Base-by-base conservation (phyloP, 1,284 basidiomycete species). In the Paramarasmius palmivorus region DNA sequence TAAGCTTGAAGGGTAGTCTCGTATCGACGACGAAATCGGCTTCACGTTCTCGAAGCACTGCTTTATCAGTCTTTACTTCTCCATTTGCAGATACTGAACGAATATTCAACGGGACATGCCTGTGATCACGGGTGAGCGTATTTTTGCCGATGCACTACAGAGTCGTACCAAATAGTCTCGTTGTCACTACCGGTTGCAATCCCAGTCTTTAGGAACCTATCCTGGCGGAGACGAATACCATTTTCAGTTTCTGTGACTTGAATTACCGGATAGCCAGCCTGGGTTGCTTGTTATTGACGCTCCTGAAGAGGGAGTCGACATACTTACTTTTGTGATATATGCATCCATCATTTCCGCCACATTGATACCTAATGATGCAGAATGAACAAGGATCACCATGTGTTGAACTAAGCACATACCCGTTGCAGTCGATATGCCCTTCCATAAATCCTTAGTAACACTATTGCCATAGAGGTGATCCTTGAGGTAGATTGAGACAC, bases 401-500 rank as follows among this genome's bases (percentile, higher is more conserved):
- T n/a, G n/a, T n/a, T n/a, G n/a, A n/a, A n/a, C n/a, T n/a, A n/a
- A n/a, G n/a, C n/a, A n/a, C 25, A 17, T 23, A 26, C 44, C 44
- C 1, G 44, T 46, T 15, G 25, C 25, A 29, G 14, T 15, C 51
- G 84, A 79, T 58, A 98, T 93, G n/a, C 93, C 95, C 49, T 88
- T 78, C 93, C 95, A 98, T 2, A 99, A 81, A 66, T 98, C 93
- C 56, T 82, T 82, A 14, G 94, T 95, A 51, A 90, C 86, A 45
- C 87, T 92, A 71, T 95, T 98, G 36, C 81, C 84, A 70, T 91
- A 97, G 9, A 79, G 60, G 50, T 76, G 71, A 63, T 90, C 86
- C 77, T 96, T 96, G 63, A 98, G 86, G 75, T 99, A 98, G 54
- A 92, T 82, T 0, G 93, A 93, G 41, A 95, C 91, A 49, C 92